Conservation (phyloP, 2,329 filamentous ascomycete genomes). For the Colletotrichum caudatum region DNA sequence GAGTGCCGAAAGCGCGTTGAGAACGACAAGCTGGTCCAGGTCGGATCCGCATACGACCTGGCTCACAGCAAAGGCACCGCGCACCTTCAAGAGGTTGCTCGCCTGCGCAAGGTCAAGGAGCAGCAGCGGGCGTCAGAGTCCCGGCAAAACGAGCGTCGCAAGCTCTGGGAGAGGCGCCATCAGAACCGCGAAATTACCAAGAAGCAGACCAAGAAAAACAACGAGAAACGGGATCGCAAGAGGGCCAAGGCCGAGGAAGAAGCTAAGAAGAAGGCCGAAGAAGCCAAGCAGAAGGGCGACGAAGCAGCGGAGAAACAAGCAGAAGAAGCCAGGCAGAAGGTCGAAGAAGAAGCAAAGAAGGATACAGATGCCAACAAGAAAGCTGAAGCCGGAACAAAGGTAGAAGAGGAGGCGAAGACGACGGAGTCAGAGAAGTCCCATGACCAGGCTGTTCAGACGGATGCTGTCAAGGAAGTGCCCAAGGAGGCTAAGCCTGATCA, state of each 20-base stretch:
- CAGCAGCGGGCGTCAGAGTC: slow-evolving; percentile 62
- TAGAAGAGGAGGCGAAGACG: slow-evolving; percentile 49
- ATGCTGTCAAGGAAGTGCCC: slow-evolving; percentile 17
- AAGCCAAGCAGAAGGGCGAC: slow-evolving; percentile 43
- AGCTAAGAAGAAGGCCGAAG: slow-evolving; percentile 41
- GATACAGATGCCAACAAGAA: slow-evolving; percentile 46
- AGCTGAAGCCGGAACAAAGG: slow-evolving; percentile 45
- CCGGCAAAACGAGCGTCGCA: slow-evolving; percentile 59
- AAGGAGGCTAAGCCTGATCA: not conserved
- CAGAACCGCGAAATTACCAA: slow-evolving; percentile 57
- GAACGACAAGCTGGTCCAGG: slow-evolving; percentile 70
- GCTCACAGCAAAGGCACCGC: slow-evolving; percentile 69
- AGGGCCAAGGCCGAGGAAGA: slow-evolving; percentile 41
- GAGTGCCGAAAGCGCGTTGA: slow-evolving; percentile 61
- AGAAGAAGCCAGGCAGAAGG: slow-evolving; percentile 40
- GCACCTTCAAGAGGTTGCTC: slow-evolving; percentile 63
- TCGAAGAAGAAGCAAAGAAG: slow-evolving; percentile 44
- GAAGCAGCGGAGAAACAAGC: slow-evolving; percentile 46
- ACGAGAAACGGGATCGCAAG: slow-evolving; percentile 50
- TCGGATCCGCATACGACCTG: slow-evolving; percentile 70
- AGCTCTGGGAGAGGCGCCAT: slow-evolving; percentile 63
- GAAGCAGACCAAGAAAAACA: slow-evolving; percentile 56
- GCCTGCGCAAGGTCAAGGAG: slow-evolving; percentile 62
- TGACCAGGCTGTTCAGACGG: slow-evolving; percentile 39
- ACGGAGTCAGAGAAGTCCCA: slow-evolving; percentile 31